Evolutionary conservation across 345 rosid genomes (phyloP).

Genomic region (Populus ilicifolia): DNA sequence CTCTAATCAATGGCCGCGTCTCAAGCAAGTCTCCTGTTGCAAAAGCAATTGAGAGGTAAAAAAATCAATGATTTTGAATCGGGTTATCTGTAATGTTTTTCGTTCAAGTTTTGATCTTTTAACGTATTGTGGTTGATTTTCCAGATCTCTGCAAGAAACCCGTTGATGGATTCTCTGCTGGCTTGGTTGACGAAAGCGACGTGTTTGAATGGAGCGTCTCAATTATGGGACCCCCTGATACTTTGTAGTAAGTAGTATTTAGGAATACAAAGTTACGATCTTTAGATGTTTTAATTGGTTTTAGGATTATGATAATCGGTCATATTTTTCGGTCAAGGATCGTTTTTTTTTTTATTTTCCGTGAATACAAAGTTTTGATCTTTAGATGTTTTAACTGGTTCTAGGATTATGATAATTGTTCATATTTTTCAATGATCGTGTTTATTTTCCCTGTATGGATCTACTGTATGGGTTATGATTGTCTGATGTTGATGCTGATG

Average conservation of each 20-base stretch:
- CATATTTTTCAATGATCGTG: slow-evolving; percentile 1
- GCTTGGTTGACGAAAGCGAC: slow-evolving; percentile 69
- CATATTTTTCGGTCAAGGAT: slow-evolving; percentile 1
- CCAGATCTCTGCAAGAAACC: slow-evolving; percentile 89
- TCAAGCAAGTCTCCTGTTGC: slow-evolving; percentile 74
- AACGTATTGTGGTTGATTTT: neutral
- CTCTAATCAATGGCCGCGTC: slow-evolving; percentile 28
- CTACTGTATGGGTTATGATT: neutral
- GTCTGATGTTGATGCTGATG: neutral
- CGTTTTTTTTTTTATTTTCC: neutral
- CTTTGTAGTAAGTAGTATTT: slow-evolving; percentile 55
- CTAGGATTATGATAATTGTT: neutral
- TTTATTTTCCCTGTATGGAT: neutral
- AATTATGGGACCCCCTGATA: slow-evolving; percentile 84
- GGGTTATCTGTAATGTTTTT: neutral
- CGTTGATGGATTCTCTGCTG: slow-evolving; percentile 94
- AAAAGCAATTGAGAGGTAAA: slow-evolving; percentile 72
- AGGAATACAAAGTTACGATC: neutral
- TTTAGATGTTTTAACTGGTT: neutral
- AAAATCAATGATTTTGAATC: neutral
- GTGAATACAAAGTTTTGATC: neutral
- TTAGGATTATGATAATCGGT: neutral
- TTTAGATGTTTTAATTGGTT: neutral
- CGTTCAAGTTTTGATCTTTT: neutral
- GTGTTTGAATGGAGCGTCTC: slow-evolving; percentile 84